These are phyloP conservation scores for Strobilomyces confusus DNA, from an alignment of 768 basidiomycete species.

Conservation along the genomic window DNA sequence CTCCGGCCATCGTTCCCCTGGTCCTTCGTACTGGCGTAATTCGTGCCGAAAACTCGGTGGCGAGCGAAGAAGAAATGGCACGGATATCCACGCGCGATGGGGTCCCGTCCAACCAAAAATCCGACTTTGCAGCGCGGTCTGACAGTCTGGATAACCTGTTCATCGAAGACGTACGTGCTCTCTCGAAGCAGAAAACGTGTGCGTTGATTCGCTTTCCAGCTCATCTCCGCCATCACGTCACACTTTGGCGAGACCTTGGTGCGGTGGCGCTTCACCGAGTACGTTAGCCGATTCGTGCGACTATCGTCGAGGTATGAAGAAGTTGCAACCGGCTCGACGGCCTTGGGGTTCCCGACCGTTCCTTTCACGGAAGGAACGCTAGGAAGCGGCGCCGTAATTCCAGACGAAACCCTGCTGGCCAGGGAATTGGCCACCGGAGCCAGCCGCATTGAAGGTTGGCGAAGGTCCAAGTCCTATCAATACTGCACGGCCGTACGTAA, in stretches of 20 bases:
- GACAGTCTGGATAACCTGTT: slow-evolving; percentile 78
- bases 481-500: slow-evolving; percentile 63
- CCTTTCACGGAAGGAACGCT: slow-evolving; percentile 47
- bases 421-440: slow-evolving; percentile 75
- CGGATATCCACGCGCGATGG: slow-evolving; percentile 43
- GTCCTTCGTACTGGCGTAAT: slow-evolving; percentile 57
- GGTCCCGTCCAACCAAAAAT: slow-evolving; percentile 51
- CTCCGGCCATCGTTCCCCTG: slow-evolving; percentile 40
- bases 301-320: slow-evolving; percentile 92
- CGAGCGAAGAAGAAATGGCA: slow-evolving; percentile 70
- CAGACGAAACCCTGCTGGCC: slow-evolving; percentile 60
- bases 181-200: neutral
- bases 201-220: slow-evolving; percentile 33
- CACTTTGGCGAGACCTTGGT: slow-evolving; percentile 91
- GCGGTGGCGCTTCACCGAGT: slow-evolving; percentile 86
- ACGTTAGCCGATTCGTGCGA: slow-evolving; percentile 80
- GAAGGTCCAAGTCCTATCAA: slow-evolving; percentile 75
- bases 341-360: slow-evolving; percentile 65
- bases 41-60: slow-evolving; percentile 58
- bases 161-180: slow-evolving; percentile 80
- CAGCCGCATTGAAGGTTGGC: slow-evolving; percentile 91
- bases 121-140: slow-evolving; percentile 51
- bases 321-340: slow-evolving; percentile 63
- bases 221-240: slow-evolving; percentile 80
- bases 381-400: slow-evolving; percentile 79